A percentile compares a stretch with the other conserved stretches of the same genome.
Conservation (phyloP, 129 eudicot genomes). For the Smallanthus sonchifolius region DNA sequence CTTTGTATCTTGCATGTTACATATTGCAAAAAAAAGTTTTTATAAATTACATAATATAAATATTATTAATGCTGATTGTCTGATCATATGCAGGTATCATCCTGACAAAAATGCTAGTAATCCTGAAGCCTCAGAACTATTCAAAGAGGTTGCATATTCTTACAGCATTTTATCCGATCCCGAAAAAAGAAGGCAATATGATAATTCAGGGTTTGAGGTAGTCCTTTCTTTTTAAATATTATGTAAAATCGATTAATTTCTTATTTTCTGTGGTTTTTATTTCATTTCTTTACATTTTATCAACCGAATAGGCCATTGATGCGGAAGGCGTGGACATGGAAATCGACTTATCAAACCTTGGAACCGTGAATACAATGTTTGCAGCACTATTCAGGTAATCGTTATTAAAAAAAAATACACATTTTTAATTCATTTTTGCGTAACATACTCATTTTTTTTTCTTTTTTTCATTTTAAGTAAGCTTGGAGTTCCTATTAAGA, state of each 20-base stretch:
- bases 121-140: conserved; percentile 88
- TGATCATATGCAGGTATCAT: conserved; percentile 62
- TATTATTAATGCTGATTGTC: not conserved
- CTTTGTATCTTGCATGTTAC: not conserved
- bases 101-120: conserved; percentile 93
- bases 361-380: conserved; percentile 97
- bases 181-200: conserved; percentile 92
- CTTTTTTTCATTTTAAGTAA: conserved; percentile 43
- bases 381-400: conserved; percentile 93
- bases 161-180: conserved; percentile 87
- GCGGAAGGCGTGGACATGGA: conserved; percentile 99
- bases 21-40: not conserved
- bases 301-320: conserved; percentile 69
- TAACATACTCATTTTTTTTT: not conserved
- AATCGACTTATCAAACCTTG: conserved; percentile 93
- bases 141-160: conserved; percentile 97
- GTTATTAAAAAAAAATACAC: not conserved
- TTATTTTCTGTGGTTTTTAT: not conserved
- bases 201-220: conserved; percentile 91
- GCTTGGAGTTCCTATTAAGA: conserved; percentile 99
- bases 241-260: not conserved
- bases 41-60: not conserved
- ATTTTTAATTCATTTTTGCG: not conserved
- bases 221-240: not conserved
- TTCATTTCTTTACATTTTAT: not conserved